Base-by-base conservation (phyloP, 177 flowering plant genomes). In the Telopea speciosissima region DNA sequence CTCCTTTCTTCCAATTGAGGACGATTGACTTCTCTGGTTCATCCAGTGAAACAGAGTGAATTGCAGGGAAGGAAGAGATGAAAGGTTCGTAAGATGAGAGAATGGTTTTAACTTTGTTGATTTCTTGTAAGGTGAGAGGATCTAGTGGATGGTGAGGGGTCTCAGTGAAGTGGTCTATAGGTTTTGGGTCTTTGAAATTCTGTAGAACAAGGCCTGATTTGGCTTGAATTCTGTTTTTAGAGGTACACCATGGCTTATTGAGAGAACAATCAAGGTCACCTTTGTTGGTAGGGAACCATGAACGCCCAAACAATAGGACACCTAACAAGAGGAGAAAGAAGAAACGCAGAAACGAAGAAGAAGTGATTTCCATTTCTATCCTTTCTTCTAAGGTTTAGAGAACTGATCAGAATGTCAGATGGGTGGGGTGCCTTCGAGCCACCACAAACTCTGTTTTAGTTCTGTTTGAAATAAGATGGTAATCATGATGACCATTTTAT, bases 111-210 rank as follows among this genome's bases (percentile, higher is more conserved):
- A 78, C 85, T 36, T 52, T 44, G 67, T 63, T 68, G 67, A 84
- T 76, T 76, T 85, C 87, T 45, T 70, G 77, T 10, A 81, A 14
- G 31, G 84, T 85, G 24, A 85, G 82, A 3, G 89, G 85, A 72
- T 85, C 87, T 5, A 85, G 77, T 5, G 84, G 86, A 75, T 85
- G 87, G 33, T 63, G 68, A 16, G 82, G 79, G 70, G 68, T 73
- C n/a, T 74, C 71, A 21, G 70, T 63, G 25, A 31, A 5, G 65
- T 76, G 77, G 76, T 68, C 65, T 8, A 33, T 28, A 24, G 74
- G 31, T 40, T 66, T 67, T 31, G 69, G 49, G 3, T 12, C 67
- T 33, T 21, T 17, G 11, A 17, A 70, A 24, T 26, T 66, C 17
- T 56, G n/a, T 12, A 62, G 40, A 13, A 45, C 2, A 11, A 44